Evolutionary conservation across 2,329 filamentous ascomycete genomes (phyloP).

Genomic region (Sporothrix inflata): DNA sequence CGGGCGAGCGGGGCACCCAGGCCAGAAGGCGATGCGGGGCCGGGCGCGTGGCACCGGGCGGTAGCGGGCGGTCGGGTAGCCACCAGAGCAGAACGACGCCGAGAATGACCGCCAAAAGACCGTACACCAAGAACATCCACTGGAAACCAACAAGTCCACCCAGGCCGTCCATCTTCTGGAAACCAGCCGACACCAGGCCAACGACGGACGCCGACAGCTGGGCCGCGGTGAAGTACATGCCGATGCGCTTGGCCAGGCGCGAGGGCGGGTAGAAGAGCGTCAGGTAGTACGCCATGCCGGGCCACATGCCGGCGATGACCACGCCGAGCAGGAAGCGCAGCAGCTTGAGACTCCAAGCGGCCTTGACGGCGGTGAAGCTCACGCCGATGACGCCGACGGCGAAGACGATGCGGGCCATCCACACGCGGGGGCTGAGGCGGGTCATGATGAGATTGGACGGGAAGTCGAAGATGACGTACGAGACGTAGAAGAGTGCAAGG

Average conservation of each 20-base stretch:
- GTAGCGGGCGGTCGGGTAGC: constrained; percentile 80
- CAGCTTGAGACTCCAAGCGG: constrained; percentile 86
- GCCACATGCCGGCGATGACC: constrained; percentile 93
- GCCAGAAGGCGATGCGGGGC: constrained; percentile 55
- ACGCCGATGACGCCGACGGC: constrained; percentile 82
- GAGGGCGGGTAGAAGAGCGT: constrained; percentile 91
- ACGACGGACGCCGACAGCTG: constrained; percentile 89
- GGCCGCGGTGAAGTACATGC: constrained; percentile 82
- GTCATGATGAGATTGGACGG: constrained; percentile 91
- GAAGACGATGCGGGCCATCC: constrained; percentile 91
- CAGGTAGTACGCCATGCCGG: constrained; percentile 90
- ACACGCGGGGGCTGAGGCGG: constrained; percentile 78
- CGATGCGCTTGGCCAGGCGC: constrained; percentile 83
- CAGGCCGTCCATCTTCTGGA: constrained; percentile 85
- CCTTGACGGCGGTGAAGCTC: constrained; percentile 80
- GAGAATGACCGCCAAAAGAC: constrained; percentile 71
- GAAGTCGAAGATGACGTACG: constrained; percentile 87
- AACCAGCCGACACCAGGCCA: constrained; percentile 85
- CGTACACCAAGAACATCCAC: constrained; percentile 93
- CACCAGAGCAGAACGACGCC: constrained; percentile 82
- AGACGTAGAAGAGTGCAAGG: constrained; percentile 86
- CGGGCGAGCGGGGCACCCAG: constrained; percentile 69
- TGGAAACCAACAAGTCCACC: constrained; percentile 79
- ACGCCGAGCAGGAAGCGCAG: constrained; percentile 82
- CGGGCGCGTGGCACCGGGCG: constrained; percentile 66